phyloP scores from a whole-genome alignment of 331 rosid genomes.

The Phaseolus coccineus region DNA sequence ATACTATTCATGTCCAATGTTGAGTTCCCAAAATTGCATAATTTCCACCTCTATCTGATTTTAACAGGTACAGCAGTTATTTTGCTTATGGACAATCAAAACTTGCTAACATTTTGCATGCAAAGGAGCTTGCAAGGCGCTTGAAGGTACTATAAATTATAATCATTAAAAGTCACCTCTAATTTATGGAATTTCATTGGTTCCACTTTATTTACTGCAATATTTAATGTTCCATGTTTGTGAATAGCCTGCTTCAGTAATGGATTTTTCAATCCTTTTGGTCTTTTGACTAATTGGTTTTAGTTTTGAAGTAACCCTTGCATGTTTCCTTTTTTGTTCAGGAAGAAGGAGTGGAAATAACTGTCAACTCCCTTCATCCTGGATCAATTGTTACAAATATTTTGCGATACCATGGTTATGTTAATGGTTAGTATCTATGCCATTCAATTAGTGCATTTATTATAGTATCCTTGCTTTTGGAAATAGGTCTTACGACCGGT shows the following conservation, averaged over 20 bases:
- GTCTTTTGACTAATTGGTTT: constrained; percentile 34
- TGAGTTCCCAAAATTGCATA: constrained; percentile 13
- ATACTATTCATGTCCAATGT: constrained; percentile 22
- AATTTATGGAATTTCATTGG: constrained; percentile 30
- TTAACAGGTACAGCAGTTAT: constrained; percentile 62
- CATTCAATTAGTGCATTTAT: constrained; percentile 20
- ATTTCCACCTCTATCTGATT: constrained; percentile 17
- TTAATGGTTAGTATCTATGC: constrained; percentile 59
- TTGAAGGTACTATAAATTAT: constrained; percentile 67
- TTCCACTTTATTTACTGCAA: constrained; percentile 27
- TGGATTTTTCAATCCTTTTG: constrained; percentile 15
- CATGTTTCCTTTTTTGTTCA: constrained; percentile 41
- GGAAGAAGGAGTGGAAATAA: constrained; percentile 83
- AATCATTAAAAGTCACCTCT: constrained; percentile 17
- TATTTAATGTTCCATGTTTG: background rate
- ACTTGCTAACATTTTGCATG: constrained; percentile 88
- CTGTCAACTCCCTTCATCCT: constrained; percentile 84
- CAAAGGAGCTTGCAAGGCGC: constrained; percentile 80
- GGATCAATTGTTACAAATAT: constrained; percentile 83
- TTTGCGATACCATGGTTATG: constrained; percentile 65
- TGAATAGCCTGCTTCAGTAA: constrained; percentile 22
- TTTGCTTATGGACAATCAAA: constrained; percentile 93
- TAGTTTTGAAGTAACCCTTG: constrained; percentile 32
- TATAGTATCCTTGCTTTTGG: constrained; percentile 19
- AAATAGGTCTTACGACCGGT: constrained; percentile 1